Percentiles rank a stretch among this genome's conserved stretches.
phyloP scores from a whole-genome alignment of 495 filamentous ascomycete species.

The Penicillium egyptiacum region DNA sequence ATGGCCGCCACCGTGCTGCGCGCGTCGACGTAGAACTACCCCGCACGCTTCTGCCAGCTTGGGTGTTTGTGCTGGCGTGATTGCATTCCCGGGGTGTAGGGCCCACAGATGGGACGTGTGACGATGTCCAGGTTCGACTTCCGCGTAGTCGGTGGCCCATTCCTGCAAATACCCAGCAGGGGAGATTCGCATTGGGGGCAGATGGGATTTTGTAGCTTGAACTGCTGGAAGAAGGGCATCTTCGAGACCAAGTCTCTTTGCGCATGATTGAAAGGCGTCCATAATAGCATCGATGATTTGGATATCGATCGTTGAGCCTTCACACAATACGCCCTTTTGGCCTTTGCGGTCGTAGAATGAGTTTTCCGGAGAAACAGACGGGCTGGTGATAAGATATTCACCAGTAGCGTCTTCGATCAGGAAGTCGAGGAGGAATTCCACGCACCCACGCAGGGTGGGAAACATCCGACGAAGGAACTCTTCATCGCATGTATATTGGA shows the following conservation, averaged over 20 bases:
- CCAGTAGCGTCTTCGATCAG: constrained; percentile 40
- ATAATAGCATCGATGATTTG: constrained; percentile 47
- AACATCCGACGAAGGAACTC: constrained; percentile 36
- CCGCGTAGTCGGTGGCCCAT: constrained; percentile 48
- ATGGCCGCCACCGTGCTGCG: constrained; percentile 45
- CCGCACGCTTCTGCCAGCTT: constrained; percentile 38
- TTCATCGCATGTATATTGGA: constrained; percentile 38
- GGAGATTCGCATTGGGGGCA: constrained; percentile 39
- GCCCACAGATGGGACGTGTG: constrained; percentile 51
- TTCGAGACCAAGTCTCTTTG: constrained; percentile 24
- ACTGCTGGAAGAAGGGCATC: constrained; percentile 23
- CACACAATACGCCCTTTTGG: constrained; percentile 38
- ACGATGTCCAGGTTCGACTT: constrained; percentile 50
- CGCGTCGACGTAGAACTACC: constrained; percentile 37
- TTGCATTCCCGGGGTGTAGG: constrained; percentile 35
- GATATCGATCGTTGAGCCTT: constrained; percentile 50
- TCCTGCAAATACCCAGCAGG: constrained; percentile 47
- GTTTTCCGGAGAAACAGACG: constrained; percentile 53
- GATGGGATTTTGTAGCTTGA: constrained; percentile 16
- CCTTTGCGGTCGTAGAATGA: constrained; percentile 35
- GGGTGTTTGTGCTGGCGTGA: constrained; percentile 24
- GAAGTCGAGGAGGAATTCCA: constrained; percentile 48
- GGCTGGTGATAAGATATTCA: constrained; percentile 41
- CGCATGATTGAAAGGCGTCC: constrained; percentile 30
- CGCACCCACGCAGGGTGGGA: constrained; percentile 37